Base-by-base conservation (phyloP, 116 monocot genomes). In the Papilionanthe hybrid region DNA sequence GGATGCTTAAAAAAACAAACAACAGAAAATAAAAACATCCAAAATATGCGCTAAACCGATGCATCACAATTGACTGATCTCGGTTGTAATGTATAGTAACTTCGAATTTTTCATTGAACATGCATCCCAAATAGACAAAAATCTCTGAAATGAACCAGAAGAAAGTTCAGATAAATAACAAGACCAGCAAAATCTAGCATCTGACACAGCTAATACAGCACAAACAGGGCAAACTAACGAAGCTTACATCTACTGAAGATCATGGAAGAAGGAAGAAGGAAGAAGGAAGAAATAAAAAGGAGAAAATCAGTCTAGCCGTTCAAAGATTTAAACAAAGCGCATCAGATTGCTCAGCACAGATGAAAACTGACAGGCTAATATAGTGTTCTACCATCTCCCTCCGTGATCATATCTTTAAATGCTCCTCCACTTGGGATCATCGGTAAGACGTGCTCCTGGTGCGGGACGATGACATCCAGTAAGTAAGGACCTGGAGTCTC, bases 381-480 rank as follows among this genome's bases (percentile, higher is more conserved):
- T 20, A 84, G 66, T 5, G 81, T 86, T 77, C 92, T 86, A 37
- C 94, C 94, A 90, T 94, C 94, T 74, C 89, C 90, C 42, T 92
- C 92, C 25, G 82, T 72, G 56, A 95, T 95, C 81, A 85, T 60
- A 79, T 92, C 92, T 58, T 89, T 92, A 75, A 95, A 95, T n/a
- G 92, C 83, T 7, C 88, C 91, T 42, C 91, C 92, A 81, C 92
- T 92, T 27, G 95, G 95, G 27, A 95, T 95, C 95, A 95, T 95
- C 30, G 95, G 95, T 78, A 95, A 67, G 55, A 92, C 95, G 75
- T 91, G 95, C 73, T 95, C 95, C 66, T 95, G 91, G 55, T 91
- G 92, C 5, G 95, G 92, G 42, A 95, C 91, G n/a, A 95, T 84
- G 22, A 92, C 73, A 78, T 95, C 95, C 83, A 95, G 78, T 56